phyloP scores from a whole-genome alignment of 148 eudicot genomes.

The Rhododendron kiyosumense region DNA sequence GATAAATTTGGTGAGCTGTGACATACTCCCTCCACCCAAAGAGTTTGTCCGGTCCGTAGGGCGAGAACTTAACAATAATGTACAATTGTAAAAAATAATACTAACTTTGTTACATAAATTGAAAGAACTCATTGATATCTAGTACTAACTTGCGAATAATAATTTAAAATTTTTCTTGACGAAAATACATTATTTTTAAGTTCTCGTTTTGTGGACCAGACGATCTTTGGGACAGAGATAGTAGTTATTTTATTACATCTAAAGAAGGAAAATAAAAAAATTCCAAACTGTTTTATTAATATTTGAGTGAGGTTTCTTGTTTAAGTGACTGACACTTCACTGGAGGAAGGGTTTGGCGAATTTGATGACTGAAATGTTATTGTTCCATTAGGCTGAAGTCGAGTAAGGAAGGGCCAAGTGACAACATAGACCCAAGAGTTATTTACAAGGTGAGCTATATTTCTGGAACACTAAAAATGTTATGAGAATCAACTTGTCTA shows the following conservation, averaged over 20 bases:
- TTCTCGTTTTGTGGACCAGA: neutral
- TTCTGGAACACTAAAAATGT: neutral
- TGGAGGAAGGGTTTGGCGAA: neutral
- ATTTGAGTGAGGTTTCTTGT: neutral
- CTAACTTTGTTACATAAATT: too few relatives aligned
- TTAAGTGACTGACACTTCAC: neutral
- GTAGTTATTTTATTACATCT: neutral
- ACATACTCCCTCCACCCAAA: neutral
- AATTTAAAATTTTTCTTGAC: neutral
- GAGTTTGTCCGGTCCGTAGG: neutral
- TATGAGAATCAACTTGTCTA: neutral
- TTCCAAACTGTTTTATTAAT: neutral
- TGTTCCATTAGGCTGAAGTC: conserved; percentile 30
- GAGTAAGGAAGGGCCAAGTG: conserved; percentile 17
- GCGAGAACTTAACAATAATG: too few relatives aligned
- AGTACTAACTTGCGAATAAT: too few relatives aligned
- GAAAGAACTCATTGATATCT: too few relatives aligned
- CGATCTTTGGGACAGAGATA: too few relatives aligned
- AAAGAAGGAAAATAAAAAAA: neutral
- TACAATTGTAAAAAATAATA: too few relatives aligned
- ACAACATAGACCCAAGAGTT: conserved; percentile 16
- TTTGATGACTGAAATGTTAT: neutral
- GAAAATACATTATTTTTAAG: neutral
- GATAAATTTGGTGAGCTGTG: neutral
- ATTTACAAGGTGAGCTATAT: conserved; percentile 22